Evolutionary conservation across 495 filamentous ascomycete genomes (phyloP).

Genomic region (Apodospora peruviana): DNA sequence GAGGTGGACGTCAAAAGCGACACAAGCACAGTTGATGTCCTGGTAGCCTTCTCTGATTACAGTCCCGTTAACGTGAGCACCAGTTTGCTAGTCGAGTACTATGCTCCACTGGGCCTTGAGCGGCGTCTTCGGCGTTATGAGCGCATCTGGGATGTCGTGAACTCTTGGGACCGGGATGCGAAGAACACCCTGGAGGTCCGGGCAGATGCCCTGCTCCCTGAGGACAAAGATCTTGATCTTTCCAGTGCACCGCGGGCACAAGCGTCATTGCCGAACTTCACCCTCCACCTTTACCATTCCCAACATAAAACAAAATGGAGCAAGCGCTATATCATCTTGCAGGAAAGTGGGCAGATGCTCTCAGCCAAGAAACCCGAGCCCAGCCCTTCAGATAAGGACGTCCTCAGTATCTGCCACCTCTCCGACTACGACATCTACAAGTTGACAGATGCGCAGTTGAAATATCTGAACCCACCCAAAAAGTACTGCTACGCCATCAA

Average conservation of each 20-base stretch:
- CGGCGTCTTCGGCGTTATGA: constrained; percentile 83
- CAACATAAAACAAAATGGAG: constrained; percentile 78
- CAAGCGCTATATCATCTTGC: constrained; percentile 74
- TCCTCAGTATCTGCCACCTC: constrained; percentile 70
- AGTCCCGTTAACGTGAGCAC: constrained; percentile 49
- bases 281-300: constrained; percentile 72
- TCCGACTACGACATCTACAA: constrained; percentile 92
- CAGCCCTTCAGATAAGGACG: constrained; percentile 53
- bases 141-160: constrained; percentile 79
- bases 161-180: constrained; percentile 79
- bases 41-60: constrained; percentile 45
- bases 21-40: constrained; percentile 69
- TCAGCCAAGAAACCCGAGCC: constrained; percentile 62
- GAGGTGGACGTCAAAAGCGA: constrained; percentile 62
- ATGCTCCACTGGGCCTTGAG: constrained; percentile 69
- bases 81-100: constrained; percentile 71
- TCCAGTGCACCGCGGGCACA: constrained; percentile 50
- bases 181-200: constrained; percentile 62
- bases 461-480: constrained; percentile 68
- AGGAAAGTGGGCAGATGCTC: constrained; percentile 67
- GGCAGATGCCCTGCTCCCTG: constrained; percentile 24
- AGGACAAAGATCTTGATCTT: constrained; percentile 39
- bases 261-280: constrained; percentile 50
- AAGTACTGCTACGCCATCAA: constrained; percentile 83
- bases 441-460: constrained; percentile 58